These are phyloP conservation scores for Kluyveromyces wickerhamii DNA, from an alignment of 805 yeast genomes.

Conservation along the genomic window DNA sequence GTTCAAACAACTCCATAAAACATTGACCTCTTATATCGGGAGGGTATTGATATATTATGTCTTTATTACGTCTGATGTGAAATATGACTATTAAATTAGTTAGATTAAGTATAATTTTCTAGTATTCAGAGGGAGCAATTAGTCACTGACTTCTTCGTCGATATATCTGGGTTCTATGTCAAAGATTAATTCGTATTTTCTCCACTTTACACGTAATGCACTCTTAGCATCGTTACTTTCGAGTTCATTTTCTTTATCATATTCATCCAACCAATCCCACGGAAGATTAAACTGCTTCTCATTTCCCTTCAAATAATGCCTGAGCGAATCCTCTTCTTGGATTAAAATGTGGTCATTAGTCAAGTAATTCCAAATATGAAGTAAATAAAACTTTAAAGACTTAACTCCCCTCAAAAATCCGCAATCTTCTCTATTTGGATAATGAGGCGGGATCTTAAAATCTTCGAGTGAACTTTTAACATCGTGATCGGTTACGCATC, in stretches of 20 bases:
- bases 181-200: constrained; percentile 29
- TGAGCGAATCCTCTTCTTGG: constrained; percentile 18
- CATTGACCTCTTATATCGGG: too few relatives aligned
- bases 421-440: constrained; percentile 54
- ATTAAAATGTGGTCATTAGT: constrained; percentile 35
- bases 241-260: constrained; percentile 29
- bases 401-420: constrained; percentile 82
- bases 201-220: constrained; percentile 29
- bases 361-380: constrained; percentile 47
- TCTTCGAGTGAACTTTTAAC: constrained; percentile 30
- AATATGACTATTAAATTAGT: too few relatives aligned
- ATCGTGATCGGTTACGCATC: constrained; percentile 67
- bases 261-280: constrained; percentile 35
- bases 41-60: too few relatives aligned
- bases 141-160: constrained; percentile 29
- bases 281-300: constrained; percentile 15
- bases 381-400: constrained; percentile 64
- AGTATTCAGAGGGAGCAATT: too few relatives aligned
- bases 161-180: constrained; percentile 28
- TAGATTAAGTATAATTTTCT: too few relatives aligned
- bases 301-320: constrained; percentile 14
- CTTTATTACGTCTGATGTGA: too few relatives aligned
- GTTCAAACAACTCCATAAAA: constrained; percentile 23
- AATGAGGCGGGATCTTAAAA: constrained; percentile 64
- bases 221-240: constrained; percentile 26